Base-by-base conservation (phyloP, 768 basidiomycete genomes). In the Boletus speciosus region DNA sequence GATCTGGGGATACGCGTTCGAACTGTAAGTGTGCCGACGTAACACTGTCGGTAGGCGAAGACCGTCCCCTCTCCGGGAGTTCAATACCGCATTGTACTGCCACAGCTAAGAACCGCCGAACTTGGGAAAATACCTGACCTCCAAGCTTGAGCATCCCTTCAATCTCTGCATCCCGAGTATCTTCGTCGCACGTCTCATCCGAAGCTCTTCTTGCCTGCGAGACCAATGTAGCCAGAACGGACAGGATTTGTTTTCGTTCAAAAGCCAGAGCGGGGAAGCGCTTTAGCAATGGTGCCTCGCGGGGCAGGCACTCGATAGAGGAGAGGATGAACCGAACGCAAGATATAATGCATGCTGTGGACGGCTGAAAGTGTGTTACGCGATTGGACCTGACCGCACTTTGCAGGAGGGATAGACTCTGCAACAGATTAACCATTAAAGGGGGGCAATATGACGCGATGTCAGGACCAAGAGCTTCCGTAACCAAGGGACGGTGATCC, bases 341-440 rank as follows among this genome's bases (percentile, higher is more conserved):
- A 12, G 93, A 93, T 61, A 99, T 94, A 55, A 98, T 88, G 70
- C 86, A 94, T 14, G 94, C 95, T 0, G 95, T 92, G 3, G 93
- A 88, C 6, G 96, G 94, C 64, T 94, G 92, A 63, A 93, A 95
- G 71, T 98, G 96, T 3, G 85, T 73, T 27, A 82, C 73, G 43
- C 90, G 84, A 61, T 85, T 85, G n/a, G 83, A 77, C 40, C 83
- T 78, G 19, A 93, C 93, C 6, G 94, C 90, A 52, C 81, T 88
- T 64, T 95, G 89, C 23, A 99, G 78, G 40, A 98, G 78, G 8
- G 88, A 86, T 38, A 98, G 76, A 14, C 89, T 90, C 60, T 94
- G 93, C 7, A 91, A 76, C 44, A 98, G 81, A 14, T 92, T 88
- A 12, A 86, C 77, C 81, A 97, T 88, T 16, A 96, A 74, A 10